These are phyloP conservation scores for Akanthomyces uredinophilus DNA, from an alignment of 2,329 filamentous ascomycete genomes.

Conservation along the genomic window DNA sequence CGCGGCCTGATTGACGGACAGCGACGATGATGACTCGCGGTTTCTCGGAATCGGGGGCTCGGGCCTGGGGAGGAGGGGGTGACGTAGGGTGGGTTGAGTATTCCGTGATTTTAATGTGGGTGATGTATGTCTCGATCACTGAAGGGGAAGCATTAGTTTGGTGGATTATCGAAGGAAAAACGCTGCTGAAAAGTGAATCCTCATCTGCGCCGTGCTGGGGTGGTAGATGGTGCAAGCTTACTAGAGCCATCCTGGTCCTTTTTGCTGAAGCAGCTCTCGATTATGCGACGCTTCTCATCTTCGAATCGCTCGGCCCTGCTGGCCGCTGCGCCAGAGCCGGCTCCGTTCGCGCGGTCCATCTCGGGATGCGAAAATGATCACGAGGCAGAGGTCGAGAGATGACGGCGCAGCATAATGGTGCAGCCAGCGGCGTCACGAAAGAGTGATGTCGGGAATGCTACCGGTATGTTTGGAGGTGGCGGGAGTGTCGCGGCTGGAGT, in stretches of 20 bases:
- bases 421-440: constrained; percentile 3
- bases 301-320: constrained; percentile 78
- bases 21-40: constrained; percentile 87
- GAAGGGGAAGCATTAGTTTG: not conserved
- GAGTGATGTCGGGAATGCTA: constrained; percentile 4
- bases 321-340: constrained; percentile 30
- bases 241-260: constrained; percentile 80
- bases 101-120: constrained; percentile 87
- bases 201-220: not conserved
- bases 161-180: too few species aligned
- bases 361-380: constrained; percentile 19
- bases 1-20: constrained; percentile 84
- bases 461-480: constrained; percentile 4
- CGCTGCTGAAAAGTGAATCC: too few species aligned
- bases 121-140: constrained; percentile 85
- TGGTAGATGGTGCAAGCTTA: constrained; percentile 42
- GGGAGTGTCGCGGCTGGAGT: constrained; percentile 12
- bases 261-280: constrained; percentile 91
- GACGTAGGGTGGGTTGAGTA: constrained; percentile 76
- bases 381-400: constrained; percentile 15
- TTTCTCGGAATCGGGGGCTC: constrained; percentile 70
- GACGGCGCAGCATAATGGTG: constrained; percentile 11
- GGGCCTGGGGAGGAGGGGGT: constrained; percentile 76
- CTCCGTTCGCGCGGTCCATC: constrained; percentile 38
- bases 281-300: constrained; percentile 91